These are phyloP conservation scores for Fusarium oxysporum DNA, from an alignment of 2,329 filamentous ascomycete genomes.

Conservation along the genomic window DNA sequence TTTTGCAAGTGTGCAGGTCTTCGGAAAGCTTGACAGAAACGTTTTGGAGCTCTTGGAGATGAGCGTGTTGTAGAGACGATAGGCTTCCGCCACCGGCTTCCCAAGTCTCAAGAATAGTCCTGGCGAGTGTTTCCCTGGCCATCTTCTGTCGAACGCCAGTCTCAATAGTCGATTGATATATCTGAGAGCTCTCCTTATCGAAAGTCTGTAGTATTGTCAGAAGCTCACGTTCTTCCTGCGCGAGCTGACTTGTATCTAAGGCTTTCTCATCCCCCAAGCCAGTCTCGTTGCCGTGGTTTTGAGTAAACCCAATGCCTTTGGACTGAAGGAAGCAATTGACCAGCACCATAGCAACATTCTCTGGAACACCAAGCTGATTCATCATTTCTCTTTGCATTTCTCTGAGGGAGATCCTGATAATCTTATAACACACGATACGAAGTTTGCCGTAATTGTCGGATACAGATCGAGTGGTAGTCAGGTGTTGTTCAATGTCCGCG, in stretches of 20 bases:
- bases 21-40: background rate
- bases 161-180: background rate
- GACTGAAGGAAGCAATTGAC: background rate
- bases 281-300: accelerated
- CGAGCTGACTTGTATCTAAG: background rate
- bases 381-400: background rate
- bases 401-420: background rate
- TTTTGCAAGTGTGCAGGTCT: background rate
- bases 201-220: accelerated
- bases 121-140: background rate
- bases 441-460: background rate
- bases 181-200: background rate
- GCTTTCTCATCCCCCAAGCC: accelerated
- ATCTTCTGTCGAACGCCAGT: background rate
- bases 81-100: background rate
- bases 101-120: background rate
- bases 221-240: accelerated
- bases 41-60: background rate
- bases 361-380: background rate
- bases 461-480: background rate
- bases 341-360: background rate
- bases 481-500: accelerated
- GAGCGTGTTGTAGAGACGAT: background rate
- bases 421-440: accelerated
- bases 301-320: accelerated